These are phyloP conservation scores for Aristolochia californica DNA, from an alignment of 164 flowering plant species.

Conservation along the genomic window DNA sequence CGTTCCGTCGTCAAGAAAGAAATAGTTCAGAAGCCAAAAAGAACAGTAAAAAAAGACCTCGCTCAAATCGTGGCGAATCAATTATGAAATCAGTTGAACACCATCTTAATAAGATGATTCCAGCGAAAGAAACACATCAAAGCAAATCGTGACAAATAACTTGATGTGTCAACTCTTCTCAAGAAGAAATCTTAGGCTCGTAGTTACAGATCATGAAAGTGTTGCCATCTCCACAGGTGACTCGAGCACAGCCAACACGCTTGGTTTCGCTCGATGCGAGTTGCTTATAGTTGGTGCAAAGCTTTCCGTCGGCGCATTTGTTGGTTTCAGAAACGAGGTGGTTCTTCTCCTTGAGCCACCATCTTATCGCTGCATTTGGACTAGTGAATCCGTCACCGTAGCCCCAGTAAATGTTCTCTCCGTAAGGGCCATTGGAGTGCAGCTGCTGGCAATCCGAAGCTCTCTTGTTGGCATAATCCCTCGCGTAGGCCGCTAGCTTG, in stretches of 20 bases:
- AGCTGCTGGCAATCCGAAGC: constrained; percentile 11
- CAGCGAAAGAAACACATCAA: no score
- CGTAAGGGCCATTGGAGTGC: constrained; percentile 19
- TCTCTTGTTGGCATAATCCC: constrained; percentile 10
- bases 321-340: constrained; percentile 7
- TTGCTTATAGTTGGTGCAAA: constrained; percentile 17
- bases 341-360: constrained; percentile 7
- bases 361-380: constrained; percentile 3
- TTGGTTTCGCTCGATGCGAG: constrained; percentile 10
- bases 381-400: neutral
- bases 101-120: no score
- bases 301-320: constrained; percentile 3
- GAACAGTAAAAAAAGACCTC: no score
- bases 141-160: no score
- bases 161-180: no score
- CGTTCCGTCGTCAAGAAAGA: no score
- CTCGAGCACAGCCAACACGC: constrained; percentile 14
- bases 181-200: no score
- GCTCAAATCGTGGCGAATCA: no score
- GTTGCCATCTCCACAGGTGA: constrained; percentile 1
- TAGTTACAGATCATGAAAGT: constrained; percentile 12
- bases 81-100: no score
- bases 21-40: no score
- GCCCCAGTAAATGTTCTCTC: constrained; percentile 18
- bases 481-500: constrained; percentile 6